Conservation (phyloP, 805 yeast genomes). For the Cyberlindnera petersonii region DNA sequence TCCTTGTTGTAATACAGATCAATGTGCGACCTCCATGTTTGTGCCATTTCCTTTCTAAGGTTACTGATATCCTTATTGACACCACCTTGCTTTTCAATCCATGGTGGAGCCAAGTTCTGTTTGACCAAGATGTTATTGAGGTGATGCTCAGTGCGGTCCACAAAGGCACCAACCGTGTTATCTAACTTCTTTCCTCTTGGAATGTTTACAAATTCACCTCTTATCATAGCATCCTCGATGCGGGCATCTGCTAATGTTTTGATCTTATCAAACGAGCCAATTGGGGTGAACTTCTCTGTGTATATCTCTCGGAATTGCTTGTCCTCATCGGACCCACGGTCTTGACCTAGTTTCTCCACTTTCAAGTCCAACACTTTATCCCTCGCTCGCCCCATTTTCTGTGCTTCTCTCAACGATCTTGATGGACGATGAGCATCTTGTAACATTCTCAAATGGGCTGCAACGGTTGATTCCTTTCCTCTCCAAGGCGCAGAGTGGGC, state of each 20-base stretch:
- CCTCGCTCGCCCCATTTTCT: conserved; percentile 54
- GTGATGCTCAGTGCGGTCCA: conserved; percentile 71
- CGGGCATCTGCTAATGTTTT: conserved; percentile 68
- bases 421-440: conserved; percentile 46
- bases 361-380: conserved; percentile 65
- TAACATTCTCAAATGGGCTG: conserved; percentile 50
- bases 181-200: conserved; percentile 62
- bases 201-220: conserved; percentile 64
- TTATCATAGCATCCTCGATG: conserved; percentile 67
- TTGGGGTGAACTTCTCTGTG: conserved; percentile 51
- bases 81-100: conserved; percentile 77
- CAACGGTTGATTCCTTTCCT: conserved; percentile 48
- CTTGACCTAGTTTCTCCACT: conserved; percentile 28
- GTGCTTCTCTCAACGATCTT: conserved; percentile 25
- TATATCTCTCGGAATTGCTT: conserved; percentile 52
- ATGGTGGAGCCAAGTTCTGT: conserved; percentile 82
- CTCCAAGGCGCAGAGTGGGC: conserved; percentile 57
- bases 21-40: conserved; percentile 34
- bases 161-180: conserved; percentile 45
- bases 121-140: conserved; percentile 69
- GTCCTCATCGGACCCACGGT: conserved; percentile 34
- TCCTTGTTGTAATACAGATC: conserved; percentile 12
- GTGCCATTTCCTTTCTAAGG: conserved; percentile 44
- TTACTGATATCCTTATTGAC: conserved; percentile 43
- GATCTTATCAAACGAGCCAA: conserved; percentile 40